Base-by-base conservation (phyloP, 1,139 yeast species). In the Suhomyces bribrorum region DNA sequence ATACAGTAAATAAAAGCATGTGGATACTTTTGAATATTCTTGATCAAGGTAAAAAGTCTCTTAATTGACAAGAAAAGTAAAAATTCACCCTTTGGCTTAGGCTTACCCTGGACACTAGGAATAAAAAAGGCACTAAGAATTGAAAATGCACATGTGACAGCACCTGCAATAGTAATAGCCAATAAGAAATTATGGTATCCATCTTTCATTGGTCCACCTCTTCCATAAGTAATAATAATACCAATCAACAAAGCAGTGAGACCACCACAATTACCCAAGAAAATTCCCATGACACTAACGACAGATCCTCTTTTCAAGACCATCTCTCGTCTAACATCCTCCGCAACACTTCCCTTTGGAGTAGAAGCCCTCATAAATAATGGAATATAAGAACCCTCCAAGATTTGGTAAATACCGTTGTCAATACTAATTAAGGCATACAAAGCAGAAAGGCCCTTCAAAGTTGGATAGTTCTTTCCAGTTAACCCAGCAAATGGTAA, bases 371-470 rank as follows among this genome's bases (percentile, higher is more conserved):
- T 56, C 75, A 71, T 69, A 43, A 71, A 67, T 15, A 65, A 43
- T 3, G 76, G 77, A 32, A 71, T 68, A 40, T 69, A 71, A 0
- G 75, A 66, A 1, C 68, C 75, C 47, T 69, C 75, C 26, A 69
- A 41, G 15, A 69, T 66, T 47, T 69, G 72, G 43, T 69, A 64
- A 4, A 67, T 46, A 0, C 67, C 59, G 40, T 62, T 63, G 16
- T 55, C 53, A 15, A 69, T 51, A 29, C 54, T 61, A 32, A 66
- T 46, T 18, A 68, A 40, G 8, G 61, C 60, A 40, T 69, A 71
- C 9, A 70, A 43, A 0, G 60, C 66, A 3, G 72, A 59, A 25
- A 61, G 41, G 1, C 48, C 53, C 16, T 45, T 54, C 41, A 69
- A 48, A 5, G 55, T 49, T 1, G 56, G 32, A 38, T 61, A 64